Conservation (phyloP, 2,329 filamentous ascomycete species). For the Rhexocercosporidium sp. region DNA sequence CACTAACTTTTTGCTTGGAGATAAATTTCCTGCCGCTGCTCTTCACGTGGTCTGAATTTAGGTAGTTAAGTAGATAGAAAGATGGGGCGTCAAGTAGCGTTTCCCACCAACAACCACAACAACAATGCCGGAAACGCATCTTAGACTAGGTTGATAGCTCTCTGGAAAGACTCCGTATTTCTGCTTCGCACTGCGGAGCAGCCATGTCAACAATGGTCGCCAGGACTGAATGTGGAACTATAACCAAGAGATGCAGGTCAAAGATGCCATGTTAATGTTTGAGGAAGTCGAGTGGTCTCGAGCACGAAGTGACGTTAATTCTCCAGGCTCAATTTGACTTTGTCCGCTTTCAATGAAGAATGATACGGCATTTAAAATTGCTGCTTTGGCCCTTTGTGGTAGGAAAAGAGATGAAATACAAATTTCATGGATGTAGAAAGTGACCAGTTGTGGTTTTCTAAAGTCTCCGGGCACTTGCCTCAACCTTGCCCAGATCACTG, state of each 20-base stretch:
- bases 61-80: too few relatives aligned
- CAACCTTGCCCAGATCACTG: neutral
- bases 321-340: neutral
- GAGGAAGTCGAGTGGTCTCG: neutral
- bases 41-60: too few relatives aligned
- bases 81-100: too few relatives aligned
- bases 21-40: too few relatives aligned
- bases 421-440: neutral
- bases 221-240: neutral
- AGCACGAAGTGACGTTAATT: neutral
- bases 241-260: neutral
- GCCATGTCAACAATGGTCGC: too few relatives aligned
- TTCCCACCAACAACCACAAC: too few relatives aligned
- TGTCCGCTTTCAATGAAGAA: neutral
- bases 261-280: neutral
- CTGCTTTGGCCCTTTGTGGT: neutral
- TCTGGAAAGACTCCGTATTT: too few relatives aligned
- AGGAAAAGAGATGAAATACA: neutral
- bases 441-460: neutral
- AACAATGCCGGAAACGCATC: too few relatives aligned
- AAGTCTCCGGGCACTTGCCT: neutral
- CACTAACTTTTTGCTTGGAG: too few relatives aligned
- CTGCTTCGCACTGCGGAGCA: too few relatives aligned
- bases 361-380: neutral
- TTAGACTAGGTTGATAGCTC: too few relatives aligned